Conservation (phyloP, 2,329 filamentous ascomycete genomes). For the Neofusicoccum sp. region DNA sequence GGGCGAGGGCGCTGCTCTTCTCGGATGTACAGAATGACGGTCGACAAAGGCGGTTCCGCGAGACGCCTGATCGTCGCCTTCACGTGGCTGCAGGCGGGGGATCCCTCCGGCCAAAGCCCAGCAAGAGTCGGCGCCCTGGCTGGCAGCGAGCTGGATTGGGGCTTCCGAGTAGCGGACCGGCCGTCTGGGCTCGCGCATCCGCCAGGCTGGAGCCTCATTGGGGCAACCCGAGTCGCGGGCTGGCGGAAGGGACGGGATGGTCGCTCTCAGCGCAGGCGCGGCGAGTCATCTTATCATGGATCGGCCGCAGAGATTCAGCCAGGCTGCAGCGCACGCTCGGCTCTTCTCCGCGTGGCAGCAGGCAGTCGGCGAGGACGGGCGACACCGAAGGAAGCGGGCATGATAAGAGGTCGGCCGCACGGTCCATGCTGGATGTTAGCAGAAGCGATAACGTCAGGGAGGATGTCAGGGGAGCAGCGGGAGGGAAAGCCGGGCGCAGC, state of each 20-base stretch:
- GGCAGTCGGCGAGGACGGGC: no score
- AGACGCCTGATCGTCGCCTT: slow-evolving; percentile 1
- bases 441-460: background rate
- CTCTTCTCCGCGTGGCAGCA: background rate
- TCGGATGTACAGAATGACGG: background rate
- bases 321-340: background rate
- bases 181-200: background rate
- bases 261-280: background rate
- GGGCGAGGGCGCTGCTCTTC: background rate
- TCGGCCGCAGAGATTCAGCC: background rate
- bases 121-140: background rate
- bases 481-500: background rate
- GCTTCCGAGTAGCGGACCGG: background rate
- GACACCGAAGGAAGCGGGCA: background rate
- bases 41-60: background rate
- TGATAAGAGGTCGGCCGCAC: slow-evolving; percentile 4
- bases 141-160: background rate
- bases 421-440: background rate
- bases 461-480: background rate
- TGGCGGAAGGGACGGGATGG: background rate
- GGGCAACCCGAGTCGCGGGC: background rate
- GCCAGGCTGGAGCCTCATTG: background rate
- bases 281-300: background rate
- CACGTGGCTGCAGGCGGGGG: background rate
- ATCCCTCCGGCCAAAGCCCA: background rate